Conservation (phyloP, 352 stramenopile genomes). For the Phytophthora chlamydospora region DNA sequence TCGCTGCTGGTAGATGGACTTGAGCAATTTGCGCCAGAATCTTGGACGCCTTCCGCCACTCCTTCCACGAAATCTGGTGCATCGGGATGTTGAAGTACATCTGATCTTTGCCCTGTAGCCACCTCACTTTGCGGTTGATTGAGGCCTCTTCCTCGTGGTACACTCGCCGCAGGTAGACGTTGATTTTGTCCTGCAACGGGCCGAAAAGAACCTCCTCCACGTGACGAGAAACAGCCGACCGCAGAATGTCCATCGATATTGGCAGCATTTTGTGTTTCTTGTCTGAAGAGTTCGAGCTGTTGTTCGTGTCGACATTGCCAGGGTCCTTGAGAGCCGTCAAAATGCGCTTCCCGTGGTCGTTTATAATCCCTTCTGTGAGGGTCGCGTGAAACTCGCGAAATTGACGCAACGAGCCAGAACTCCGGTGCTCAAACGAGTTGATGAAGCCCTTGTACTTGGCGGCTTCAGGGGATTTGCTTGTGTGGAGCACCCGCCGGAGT, state of each 20-base stretch:
- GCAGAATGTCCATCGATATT: slow-evolving; percentile 62
- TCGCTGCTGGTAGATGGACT: slow-evolving; percentile 63
- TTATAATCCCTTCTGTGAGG: slow-evolving; percentile 70
- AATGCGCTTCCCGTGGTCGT: slow-evolving; percentile 68
- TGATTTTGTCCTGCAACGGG: slow-evolving; percentile 69
- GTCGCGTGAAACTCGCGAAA: slow-evolving; percentile 69
- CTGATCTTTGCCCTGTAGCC: slow-evolving; percentile 91
- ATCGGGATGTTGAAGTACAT: slow-evolving; percentile 90
- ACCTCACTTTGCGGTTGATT: slow-evolving; percentile 87
- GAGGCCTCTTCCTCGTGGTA: slow-evolving; percentile 80
- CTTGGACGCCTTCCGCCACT: slow-evolving; percentile 79
- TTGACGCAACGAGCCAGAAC: slow-evolving; percentile 47
- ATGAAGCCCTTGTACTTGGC: slow-evolving; percentile 75
- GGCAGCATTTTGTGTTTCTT: slow-evolving; percentile 33
- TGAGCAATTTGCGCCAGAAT: slow-evolving; percentile 69
- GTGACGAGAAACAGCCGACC: slow-evolving; percentile 70
- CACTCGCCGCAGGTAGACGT: slow-evolving; percentile 55
- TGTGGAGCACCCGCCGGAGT: slow-evolving; percentile 76
- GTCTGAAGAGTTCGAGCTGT: slow-evolving; percentile 13
- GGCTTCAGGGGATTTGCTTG: slow-evolving; percentile 75
- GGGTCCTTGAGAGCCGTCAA: slow-evolving; percentile 57
- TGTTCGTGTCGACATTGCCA: slow-evolving; percentile 31
- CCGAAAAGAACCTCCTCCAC: slow-evolving; percentile 84
- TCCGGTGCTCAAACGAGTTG: slow-evolving; percentile 59
- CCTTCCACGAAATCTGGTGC: slow-evolving; percentile 84